Evolutionary conservation across 768 basidiomycete species (phyloP).

Genomic region (Lactarius vividus): DNA sequence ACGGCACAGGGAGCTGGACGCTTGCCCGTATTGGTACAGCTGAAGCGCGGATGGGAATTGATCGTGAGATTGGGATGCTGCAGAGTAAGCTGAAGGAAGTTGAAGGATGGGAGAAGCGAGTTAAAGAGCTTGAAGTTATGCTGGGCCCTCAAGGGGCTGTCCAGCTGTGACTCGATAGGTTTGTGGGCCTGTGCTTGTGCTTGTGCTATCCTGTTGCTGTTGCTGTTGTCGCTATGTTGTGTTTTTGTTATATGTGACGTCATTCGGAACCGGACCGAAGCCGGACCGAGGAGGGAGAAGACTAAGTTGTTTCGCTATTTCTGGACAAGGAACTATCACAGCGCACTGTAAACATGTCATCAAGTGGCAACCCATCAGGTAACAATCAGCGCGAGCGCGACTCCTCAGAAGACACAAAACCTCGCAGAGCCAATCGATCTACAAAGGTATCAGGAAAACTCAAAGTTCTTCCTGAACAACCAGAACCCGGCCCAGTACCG

Average conservation of each 20-base stretch:
- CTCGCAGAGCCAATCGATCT: conserved; percentile 71
- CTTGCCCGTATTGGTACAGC: conserved; percentile 67
- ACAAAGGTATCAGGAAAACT: conserved; percentile 84
- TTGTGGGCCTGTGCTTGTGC: neutral
- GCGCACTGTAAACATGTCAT: conserved; percentile 7
- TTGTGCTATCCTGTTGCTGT: neutral
- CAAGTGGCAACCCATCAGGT: neutral
- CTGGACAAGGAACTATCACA: neutral
- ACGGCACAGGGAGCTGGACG: conserved; percentile 68
- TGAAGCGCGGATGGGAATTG: conserved; percentile 71
- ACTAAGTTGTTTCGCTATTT: neutral
- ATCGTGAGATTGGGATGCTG: conserved; percentile 67
- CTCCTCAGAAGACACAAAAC: conserved; percentile 46
- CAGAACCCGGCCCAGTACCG: conserved; percentile 43
- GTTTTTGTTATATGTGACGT: neutral
- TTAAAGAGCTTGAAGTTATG: conserved; percentile 59
- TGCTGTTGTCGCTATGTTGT: neutral
- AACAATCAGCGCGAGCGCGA: conserved; percentile 10
- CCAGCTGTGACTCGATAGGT: neutral
- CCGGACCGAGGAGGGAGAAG: neutral
- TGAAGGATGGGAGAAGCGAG: conserved; percentile 64
- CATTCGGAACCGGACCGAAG: neutral
- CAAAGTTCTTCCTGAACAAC: conserved; percentile 85
- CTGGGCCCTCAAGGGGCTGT: conserved; percentile 36
- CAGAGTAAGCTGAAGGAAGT: conserved; percentile 71